A percentile compares a stretch with the other conserved stretches of the same genome.
These are phyloP conservation scores for Fusarium gaditjirri DNA, from an alignment of 2,329 filamentous ascomycete species.

Conservation along the genomic window DNA sequence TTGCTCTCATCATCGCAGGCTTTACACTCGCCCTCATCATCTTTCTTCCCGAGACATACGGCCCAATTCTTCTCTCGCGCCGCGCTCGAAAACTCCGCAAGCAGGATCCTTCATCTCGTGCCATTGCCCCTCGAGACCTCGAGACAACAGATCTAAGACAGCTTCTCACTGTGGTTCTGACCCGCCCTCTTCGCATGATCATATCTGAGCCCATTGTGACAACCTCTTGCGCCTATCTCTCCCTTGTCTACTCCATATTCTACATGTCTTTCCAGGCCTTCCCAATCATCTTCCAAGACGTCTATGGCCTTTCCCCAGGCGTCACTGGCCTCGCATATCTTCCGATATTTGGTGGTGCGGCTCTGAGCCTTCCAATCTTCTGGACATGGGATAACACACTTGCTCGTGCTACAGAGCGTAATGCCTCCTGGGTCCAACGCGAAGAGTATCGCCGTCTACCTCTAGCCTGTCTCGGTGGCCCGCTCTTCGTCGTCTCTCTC, in stretches of 20 bases:
- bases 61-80: constrained; percentile 65
- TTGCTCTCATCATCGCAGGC: constrained; percentile 75
- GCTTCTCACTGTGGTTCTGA: constrained; percentile 75
- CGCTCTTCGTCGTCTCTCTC: constrained; percentile 66
- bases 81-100: constrained; percentile 68
- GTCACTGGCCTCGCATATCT: constrained; percentile 75
- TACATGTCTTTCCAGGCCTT: constrained; percentile 83
- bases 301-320: constrained; percentile 73
- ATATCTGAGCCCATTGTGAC: constrained; percentile 78
- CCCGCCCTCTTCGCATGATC: constrained; percentile 78
- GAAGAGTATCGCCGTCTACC: constrained; percentile 78
- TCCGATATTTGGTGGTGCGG: constrained; percentile 72
- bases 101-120: constrained; percentile 60
- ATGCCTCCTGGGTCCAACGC: constrained; percentile 66
- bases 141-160: constrained; percentile 67
- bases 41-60: constrained; percentile 74
- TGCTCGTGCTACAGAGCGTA: constrained; percentile 58
- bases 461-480: constrained; percentile 75
- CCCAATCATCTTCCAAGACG: constrained; percentile 72
- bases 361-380: constrained; percentile 69
- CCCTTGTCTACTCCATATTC: constrained; percentile 73
- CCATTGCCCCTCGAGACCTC: constrained; percentile 71
- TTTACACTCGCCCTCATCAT: constrained; percentile 67
- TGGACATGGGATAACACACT: constrained; percentile 73
- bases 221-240: constrained; percentile 75